Conservation (phyloP, 352 stramenopile species). For the Phytophthora lateralis region DNA sequence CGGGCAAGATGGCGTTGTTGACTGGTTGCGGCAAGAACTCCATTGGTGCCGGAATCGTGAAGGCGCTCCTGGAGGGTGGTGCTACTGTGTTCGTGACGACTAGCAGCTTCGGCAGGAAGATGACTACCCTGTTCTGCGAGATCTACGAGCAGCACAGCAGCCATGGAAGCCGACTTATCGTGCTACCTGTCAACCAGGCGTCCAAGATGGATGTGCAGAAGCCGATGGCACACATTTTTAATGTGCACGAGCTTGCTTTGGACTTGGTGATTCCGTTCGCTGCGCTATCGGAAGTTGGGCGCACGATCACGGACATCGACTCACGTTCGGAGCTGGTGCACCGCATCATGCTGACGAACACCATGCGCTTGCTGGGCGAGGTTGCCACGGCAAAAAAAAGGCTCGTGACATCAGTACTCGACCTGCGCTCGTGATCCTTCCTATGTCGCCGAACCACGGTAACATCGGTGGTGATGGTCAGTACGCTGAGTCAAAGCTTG, state of each 20-base stretch:
- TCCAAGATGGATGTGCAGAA: conserved; percentile 78
- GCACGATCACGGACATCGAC: conserved; percentile 82
- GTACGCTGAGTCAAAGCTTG: conserved; percentile 90
- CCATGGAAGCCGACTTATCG: conserved; percentile 74
- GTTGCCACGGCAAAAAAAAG: conserved; percentile 87
- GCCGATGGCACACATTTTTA: conserved; percentile 85
- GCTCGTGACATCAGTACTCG: conserved; percentile 69
- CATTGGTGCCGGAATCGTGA: conserved; percentile 86
- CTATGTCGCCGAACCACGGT: conserved; percentile 87
- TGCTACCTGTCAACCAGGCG: conserved; percentile 88
- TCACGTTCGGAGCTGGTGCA: conserved; percentile 80
- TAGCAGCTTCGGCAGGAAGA: conserved; percentile 71
- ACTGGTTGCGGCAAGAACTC: conserved; percentile 87
- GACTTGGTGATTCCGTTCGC: conserved; percentile 91
- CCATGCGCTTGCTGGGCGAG: conserved; percentile 79
- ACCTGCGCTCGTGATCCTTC: conserved; percentile 77
- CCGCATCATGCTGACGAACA: conserved; percentile 91
- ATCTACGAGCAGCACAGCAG: conserved; percentile 89
- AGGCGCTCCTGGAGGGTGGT: conserved; percentile 83
- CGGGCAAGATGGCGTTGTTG: conserved; percentile 83
- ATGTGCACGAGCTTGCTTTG: conserved; percentile 77
- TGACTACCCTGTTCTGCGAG: conserved; percentile 65
- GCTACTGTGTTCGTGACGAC: conserved; percentile 88
- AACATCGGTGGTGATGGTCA: conserved; percentile 87
- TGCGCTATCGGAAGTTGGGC: conserved; percentile 78